These are phyloP conservation scores for Fraxinus cuspidata DNA, from an alignment of 257 asterid species.

Conservation along the genomic window DNA sequence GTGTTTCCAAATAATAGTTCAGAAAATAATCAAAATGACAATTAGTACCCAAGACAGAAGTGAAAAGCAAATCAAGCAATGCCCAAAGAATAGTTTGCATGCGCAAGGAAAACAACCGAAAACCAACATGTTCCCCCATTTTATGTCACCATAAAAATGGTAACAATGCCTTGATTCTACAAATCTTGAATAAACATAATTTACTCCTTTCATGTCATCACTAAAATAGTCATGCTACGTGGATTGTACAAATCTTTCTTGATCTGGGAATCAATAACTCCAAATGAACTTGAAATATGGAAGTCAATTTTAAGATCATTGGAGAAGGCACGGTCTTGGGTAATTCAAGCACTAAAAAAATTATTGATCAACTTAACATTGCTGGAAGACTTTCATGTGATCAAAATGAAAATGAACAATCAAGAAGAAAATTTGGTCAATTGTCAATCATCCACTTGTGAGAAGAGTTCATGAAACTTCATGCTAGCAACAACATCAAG, in stretches of 20 bases:
- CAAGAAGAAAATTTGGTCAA: not conserved
- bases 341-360: not conserved
- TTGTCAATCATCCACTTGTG: not conserved
- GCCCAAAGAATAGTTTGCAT: not conserved
- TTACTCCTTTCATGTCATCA: not conserved
- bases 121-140: not conserved
- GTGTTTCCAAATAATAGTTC: not conserved
- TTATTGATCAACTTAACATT: not conserved
- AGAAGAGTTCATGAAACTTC: not conserved
- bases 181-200: not conserved
- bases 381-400: not conserved
- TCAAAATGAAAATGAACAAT: not conserved
- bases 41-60: not conserved
- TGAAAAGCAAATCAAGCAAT: not conserved
- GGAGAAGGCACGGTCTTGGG: not conserved
- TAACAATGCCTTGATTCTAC: not conserved
- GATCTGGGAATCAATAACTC: not conserved
- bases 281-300: not conserved
- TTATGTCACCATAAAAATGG: not conserved
- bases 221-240: not conserved
- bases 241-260: not conserved
- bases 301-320: not conserved
- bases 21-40: not conserved
- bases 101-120: not conserved
- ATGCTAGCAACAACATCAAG: slow-evolving; percentile 5